phyloP scores from a whole-genome alignment of 2,329 filamentous ascomycete genomes.

The Verticillium klebahnii region DNA sequence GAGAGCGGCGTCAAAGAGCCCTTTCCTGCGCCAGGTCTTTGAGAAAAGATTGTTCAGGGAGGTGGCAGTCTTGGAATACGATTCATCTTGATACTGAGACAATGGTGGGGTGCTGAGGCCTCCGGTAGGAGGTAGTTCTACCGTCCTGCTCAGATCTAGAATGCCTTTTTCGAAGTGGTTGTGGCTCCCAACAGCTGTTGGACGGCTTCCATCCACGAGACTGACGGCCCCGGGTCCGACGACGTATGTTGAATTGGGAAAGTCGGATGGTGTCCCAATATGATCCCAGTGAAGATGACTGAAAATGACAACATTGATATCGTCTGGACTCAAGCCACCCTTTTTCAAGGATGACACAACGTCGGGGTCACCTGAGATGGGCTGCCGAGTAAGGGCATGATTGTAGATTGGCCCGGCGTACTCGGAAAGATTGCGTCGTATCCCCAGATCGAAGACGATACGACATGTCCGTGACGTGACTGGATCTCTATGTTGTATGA shows the following conservation, averaged over 20 bases:
- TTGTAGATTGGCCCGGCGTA: background rate
- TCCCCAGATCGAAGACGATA: background rate
- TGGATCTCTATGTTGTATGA: background rate
- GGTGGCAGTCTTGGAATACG: too few species aligned
- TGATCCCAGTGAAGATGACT: constrained; percentile 57
- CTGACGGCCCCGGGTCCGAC: constrained; percentile 39
- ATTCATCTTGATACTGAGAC: too few species aligned
- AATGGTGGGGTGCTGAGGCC: too few species aligned
- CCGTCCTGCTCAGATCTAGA: background rate
- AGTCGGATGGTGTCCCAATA: constrained; percentile 49
- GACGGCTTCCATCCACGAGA: background rate
- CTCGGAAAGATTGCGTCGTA: background rate
- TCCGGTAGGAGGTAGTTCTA: background rate
- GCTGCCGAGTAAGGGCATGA: background rate
- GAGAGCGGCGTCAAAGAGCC: background rate
- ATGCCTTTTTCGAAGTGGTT: background rate
- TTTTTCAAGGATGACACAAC: too few species aligned
- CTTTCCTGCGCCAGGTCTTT: background rate
- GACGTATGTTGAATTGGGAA: constrained; percentile 40
- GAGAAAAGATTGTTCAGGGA: too few species aligned
- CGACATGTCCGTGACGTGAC: background rate
- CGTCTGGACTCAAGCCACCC: constrained; percentile 1
- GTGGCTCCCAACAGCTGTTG: background rate
- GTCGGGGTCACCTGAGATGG: background rate
- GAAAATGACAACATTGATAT: constrained; percentile 31